These are phyloP conservation scores for Powellomyces hirtus DNA, from an alignment of 192 early-diverging fungal species.

Conservation along the genomic window DNA sequence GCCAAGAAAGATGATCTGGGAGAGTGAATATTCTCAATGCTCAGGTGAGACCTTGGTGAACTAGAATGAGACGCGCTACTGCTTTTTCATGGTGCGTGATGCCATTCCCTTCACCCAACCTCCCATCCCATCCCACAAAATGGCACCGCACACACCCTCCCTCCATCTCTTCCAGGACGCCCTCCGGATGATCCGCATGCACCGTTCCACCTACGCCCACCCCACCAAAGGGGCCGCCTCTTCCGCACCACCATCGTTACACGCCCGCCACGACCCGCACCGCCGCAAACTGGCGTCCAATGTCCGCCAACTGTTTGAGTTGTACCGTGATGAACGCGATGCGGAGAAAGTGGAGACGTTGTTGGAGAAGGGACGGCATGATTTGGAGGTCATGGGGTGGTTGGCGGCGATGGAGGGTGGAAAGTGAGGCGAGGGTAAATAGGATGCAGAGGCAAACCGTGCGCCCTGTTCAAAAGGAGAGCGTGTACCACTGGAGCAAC, in stretches of 20 bases:
- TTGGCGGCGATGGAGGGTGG: slow-evolving; percentile 8
- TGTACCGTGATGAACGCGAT: slow-evolving; percentile 10
- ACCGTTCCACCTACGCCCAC: not conserved
- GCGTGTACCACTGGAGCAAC: too few relatives aligned
- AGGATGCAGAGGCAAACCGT: too few relatives aligned
- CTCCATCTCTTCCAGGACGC: slow-evolving; percentile 15
- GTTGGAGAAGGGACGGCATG: slow-evolving; percentile 7
- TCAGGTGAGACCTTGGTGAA: too few relatives aligned
- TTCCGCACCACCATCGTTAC: too few relatives aligned
- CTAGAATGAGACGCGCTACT: too few relatives aligned
- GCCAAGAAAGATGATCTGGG: too few relatives aligned
- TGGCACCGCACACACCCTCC: slow-evolving; percentile 2
- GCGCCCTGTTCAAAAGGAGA: too few relatives aligned
- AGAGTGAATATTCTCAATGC: too few relatives aligned
- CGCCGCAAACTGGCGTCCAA: slow-evolving; percentile 6
- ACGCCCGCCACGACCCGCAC: slow-evolving; percentile 7
- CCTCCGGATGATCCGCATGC: slow-evolving; percentile 3
- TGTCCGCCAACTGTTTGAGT: slow-evolving; percentile 16
- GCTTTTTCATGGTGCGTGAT: too few relatives aligned
- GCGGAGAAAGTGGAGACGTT: not conserved
- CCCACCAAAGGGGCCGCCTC: not conserved
- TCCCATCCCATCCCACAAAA: not conserved
- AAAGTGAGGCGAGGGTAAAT: too few relatives aligned
- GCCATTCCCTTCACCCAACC: too few relatives aligned
- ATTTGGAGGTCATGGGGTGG: not conserved